Percentiles rank a stretch among this genome's conserved stretches.
phyloP scores from a whole-genome alignment of 2,329 filamentous ascomycete genomes.

The Peltaster fructicola region DNA sequence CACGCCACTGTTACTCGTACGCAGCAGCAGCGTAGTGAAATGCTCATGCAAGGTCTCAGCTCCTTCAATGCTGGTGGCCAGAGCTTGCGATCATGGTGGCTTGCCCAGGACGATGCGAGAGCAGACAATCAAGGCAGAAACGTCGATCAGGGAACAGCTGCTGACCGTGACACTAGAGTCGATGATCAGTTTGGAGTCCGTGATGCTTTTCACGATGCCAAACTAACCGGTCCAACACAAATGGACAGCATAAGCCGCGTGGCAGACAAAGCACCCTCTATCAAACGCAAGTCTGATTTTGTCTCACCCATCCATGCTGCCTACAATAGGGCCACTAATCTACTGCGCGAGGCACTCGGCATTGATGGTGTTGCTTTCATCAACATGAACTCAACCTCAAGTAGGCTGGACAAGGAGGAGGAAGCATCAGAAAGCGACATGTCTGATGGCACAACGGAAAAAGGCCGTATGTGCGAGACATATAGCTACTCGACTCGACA shows the following conservation, averaged over 20 bases:
- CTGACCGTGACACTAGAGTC: conserved; percentile 1
- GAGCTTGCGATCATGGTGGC: conserved; percentile 14
- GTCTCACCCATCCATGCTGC: conserved; percentile 9
- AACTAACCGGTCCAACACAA: not conserved
- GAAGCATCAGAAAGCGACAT: too few relatives aligned
- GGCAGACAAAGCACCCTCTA: not conserved
- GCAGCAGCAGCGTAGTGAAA: conserved; percentile 35
- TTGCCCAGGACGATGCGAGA: conserved; percentile 10
- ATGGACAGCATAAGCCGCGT: not conserved
- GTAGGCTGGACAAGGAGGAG: not conserved
- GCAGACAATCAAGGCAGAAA: conserved; percentile 3
- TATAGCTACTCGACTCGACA: too few relatives aligned
- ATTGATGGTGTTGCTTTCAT: conserved; percentile 29
- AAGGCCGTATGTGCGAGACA: too few relatives aligned
- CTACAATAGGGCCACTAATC: conserved; percentile 29
- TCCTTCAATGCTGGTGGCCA: conserved; percentile 21
- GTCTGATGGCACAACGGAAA: too few relatives aligned
- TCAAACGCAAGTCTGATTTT: conserved; percentile 1
- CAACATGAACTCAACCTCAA: conserved; percentile 10
- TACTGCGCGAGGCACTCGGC: conserved; percentile 28
- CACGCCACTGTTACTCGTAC: conserved; percentile 35
- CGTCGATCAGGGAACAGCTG: not conserved
- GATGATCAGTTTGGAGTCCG: conserved; percentile 8
- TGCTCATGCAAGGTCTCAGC: conserved; percentile 36
- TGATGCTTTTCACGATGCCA: not conserved